phyloP scores from a whole-genome alignment of 2,329 filamentous ascomycete genomes.

The Fusarium pseudocircinatum region DNA sequence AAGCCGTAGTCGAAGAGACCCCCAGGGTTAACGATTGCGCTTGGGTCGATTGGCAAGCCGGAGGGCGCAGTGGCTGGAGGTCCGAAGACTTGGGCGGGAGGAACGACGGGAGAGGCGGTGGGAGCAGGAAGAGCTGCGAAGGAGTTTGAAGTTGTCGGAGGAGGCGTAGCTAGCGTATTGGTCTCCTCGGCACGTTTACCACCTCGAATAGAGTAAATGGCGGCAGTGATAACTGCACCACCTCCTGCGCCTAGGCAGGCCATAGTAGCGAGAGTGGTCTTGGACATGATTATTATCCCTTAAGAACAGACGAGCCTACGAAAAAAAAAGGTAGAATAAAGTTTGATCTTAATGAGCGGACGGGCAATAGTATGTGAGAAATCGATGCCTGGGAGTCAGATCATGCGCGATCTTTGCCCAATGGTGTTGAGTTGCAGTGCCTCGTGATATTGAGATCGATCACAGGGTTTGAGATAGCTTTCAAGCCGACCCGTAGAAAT shows the following conservation, averaged over 20 bases:
- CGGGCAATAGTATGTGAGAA: not conserved
- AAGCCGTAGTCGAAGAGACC: slow-evolving; percentile 90
- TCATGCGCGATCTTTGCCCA: slow-evolving; percentile 23
- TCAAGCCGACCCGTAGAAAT: slow-evolving; percentile 15
- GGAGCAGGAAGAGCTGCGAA: slow-evolving; percentile 43
- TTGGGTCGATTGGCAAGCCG: slow-evolving; percentile 44
- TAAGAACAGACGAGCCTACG: not conserved
- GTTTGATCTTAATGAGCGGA: slow-evolving; percentile 2
- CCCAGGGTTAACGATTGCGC: slow-evolving; percentile 72
- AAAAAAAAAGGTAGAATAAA: not conserved
- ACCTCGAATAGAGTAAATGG: slow-evolving; percentile 69
- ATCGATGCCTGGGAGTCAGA: not conserved
- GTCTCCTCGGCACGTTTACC: slow-evolving; percentile 56
- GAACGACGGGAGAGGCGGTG: slow-evolving; percentile 53
- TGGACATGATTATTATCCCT: slow-evolving; percentile 69
- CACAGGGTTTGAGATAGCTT: slow-evolving; percentile 24
- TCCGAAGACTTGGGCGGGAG: slow-evolving; percentile 66
- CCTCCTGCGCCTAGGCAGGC: slow-evolving; percentile 80
- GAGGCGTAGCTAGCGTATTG: slow-evolving; percentile 44
- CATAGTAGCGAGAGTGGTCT: slow-evolving; percentile 78
- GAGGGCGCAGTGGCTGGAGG: slow-evolving; percentile 45
- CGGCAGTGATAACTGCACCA: slow-evolving; percentile 77
- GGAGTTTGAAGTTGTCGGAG: slow-evolving; percentile 44
- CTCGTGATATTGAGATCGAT: slow-evolving; percentile 30
- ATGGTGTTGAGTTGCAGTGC: slow-evolving; percentile 25